These are phyloP conservation scores for Paraphaeosphaeria sporulosa DNA, from an alignment of 2,329 filamentous ascomycete species.

Conservation along the genomic window DNA sequence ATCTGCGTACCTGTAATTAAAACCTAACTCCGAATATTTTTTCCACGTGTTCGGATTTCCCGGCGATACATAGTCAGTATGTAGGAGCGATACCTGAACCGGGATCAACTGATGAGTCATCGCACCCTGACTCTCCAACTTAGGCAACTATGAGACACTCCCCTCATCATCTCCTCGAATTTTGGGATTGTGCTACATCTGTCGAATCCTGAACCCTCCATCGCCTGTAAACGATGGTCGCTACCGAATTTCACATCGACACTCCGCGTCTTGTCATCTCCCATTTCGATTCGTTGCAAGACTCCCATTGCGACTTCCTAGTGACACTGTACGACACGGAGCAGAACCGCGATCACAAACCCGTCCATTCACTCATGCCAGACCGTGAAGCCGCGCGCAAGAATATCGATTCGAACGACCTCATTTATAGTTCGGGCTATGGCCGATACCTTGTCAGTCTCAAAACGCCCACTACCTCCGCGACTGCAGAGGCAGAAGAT, in stretches of 20 bases:
- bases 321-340: conserved; percentile 34
- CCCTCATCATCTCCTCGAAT: background rate
- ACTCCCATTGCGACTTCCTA: conserved; percentile 38
- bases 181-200: too few relatives aligned
- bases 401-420: conserved; percentile 19
- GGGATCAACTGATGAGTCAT: conserved; percentile 4
- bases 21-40: too few relatives aligned
- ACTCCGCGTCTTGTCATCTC: conserved; percentile 35
- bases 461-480: conserved; percentile 15
- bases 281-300: conserved; percentile 22
- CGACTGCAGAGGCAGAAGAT: background rate
- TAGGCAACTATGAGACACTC: background rate
- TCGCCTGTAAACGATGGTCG: conserved; percentile 8
- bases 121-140: background rate
- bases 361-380: conserved; percentile 21
- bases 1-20: too few relatives aligned
- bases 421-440: conserved; percentile 24
- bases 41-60: too few relatives aligned
- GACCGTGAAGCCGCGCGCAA: conserved; percentile 28
- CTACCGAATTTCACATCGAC: conserved; percentile 30
- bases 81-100: background rate
- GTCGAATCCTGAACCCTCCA: background rate
- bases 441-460: conserved; percentile 34
- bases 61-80: background rate
- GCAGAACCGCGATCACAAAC: conserved; percentile 18